Base-by-base conservation (phyloP, 768 basidiomycete genomes). In the Lactarius vividus region DNA sequence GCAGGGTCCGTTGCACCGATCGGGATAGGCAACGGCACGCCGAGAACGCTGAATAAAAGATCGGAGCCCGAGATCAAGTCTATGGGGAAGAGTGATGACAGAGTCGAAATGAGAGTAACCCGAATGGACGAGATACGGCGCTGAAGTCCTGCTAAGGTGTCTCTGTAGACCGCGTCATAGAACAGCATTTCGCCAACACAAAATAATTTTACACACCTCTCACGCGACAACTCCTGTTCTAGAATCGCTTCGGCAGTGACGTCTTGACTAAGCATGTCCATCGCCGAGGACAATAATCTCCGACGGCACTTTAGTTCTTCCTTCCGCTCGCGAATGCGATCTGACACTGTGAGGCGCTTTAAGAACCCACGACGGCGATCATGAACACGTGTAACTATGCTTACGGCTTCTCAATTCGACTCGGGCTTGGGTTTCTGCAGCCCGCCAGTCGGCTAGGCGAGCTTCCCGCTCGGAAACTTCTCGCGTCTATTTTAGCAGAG, bases 1-100 rank as follows among this genome's bases (percentile, higher is more conserved):
- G 90, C 91, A 54, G 94, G 92, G 70, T 95, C 91, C 60, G 85
- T 85, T 5, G 84, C 69, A 35, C 83, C 79, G 28, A 87, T 71
- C 18, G 94, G 94, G 67, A 98, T 95, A 1, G 97, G 96, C 11
- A 99, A 82, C n/a, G 97, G 92, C 55, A 93, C 87, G 58, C 84
- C 82, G 58, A 95, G 79, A 74, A 99, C 92, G 15, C 91, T 87
- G 75, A 91, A 99, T 33, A 97, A 84, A n/a, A 98, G 80, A 71
- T 94, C 88, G 5, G 91, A 85, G 15, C 94, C 81, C 13, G 90
- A 89, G 56, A 87, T 81, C 20, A 96, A 87, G 61, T 93, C 91
- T 71, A 99, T 96, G 28, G 96, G 95, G 76, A 89, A 98, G 70
- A 96, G 88, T 15, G 80, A 78, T 46, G 90, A 85, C 54, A 97